Base-by-base conservation (phyloP, 2,329 filamentous ascomycete genomes). In the Dothistroma pini region DNA sequence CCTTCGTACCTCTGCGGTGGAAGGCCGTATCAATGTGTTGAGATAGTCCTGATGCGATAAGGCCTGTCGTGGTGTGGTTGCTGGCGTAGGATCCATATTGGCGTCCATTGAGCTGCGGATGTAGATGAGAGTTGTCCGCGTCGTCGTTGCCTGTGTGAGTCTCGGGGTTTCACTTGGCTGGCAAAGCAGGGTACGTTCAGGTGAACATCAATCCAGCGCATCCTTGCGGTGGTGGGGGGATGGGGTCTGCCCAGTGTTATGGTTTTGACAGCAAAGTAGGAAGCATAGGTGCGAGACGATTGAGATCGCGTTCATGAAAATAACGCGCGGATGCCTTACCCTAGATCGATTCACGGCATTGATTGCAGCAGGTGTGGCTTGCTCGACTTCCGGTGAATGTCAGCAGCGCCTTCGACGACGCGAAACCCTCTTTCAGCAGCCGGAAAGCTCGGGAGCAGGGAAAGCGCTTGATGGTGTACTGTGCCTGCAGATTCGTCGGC, bases 1-100 rank as follows among this genome's bases (percentile, higher is more conserved):
- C 16, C 65, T 69, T 32, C 57, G 54, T 1, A 62, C 52, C 34
- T 71, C 65, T 6, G 48, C 60, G 8, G 56, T 41, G 10, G 64
- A 60, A 16, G 71, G 71, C 22, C 47, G 56, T 16, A 58, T 57
- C 16, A 73, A 60, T 4, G 58, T 63, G 34, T 68, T 62, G 1
- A 73, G 60, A 60, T 73, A 73, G 44, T 69, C 59, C 41, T 65
- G 50, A 41, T 68, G 70, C 12, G 67, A 68, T 7, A 63, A 47
- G n/a, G 62, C 58, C 21, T 63, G 66, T 32, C 53, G 50, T 12
- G 58, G 19, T 35, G 47, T 29, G 2, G 1, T n/a, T 21, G n/a
- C 19, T 25, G 31, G 32, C 35, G 14, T 58, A 14, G 38, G 11
- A 14, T 54, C 56, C 58, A 60, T 60, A 14, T n/a, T 55, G 25